phyloP scores from a whole-genome alignment of 1,284 basidiomycete species.

The Mycena citricolor region DNA sequence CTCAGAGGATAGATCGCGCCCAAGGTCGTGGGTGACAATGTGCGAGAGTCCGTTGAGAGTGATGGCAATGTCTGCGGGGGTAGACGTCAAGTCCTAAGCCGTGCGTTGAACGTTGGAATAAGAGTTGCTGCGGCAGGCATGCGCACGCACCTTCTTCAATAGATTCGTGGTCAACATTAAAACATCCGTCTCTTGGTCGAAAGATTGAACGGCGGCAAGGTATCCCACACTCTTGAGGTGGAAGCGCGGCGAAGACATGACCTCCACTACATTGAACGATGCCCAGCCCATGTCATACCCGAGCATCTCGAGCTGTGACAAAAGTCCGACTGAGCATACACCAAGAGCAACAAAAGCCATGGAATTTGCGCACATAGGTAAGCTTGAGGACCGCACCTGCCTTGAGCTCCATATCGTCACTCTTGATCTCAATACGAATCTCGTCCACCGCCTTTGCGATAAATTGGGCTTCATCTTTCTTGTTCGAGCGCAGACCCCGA shows the following conservation, averaged over 20 bases:
- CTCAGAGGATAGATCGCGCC: slow-evolving; percentile 86
- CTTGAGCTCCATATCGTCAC: slow-evolving; percentile 96
- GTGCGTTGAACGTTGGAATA: slow-evolving; percentile 20
- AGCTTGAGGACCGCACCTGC: slow-evolving; percentile 94
- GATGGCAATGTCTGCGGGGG: slow-evolving; percentile 74
- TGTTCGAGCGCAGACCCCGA: slow-evolving; percentile 84
- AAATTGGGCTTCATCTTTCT: slow-evolving; percentile 80
- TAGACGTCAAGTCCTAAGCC: slow-evolving; percentile 79
- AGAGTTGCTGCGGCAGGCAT: not conserved
- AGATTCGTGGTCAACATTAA: slow-evolving; percentile 97
- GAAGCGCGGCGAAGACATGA: slow-evolving; percentile 91
- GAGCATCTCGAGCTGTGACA: slow-evolving; percentile 82
- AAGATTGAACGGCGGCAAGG: slow-evolving; percentile 91
- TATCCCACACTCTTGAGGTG: slow-evolving; percentile 97
- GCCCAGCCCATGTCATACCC: slow-evolving; percentile 90
- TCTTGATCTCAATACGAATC: slow-evolving; percentile 88
- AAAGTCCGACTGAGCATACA: slow-evolving; percentile 3
- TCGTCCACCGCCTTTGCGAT: slow-evolving; percentile 82
- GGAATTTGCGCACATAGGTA: slow-evolving; percentile 83
- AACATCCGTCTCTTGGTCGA: slow-evolving; percentile 93
- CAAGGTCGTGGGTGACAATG: slow-evolving; percentile 86
- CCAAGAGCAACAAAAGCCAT: slow-evolving; percentile 18
- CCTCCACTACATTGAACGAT: slow-evolving; percentile 94
- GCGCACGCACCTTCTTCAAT: slow-evolving; percentile 92
- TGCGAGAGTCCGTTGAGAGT: slow-evolving; percentile 88